Conservation (phyloP, 768 basidiomycete species). For the Boletus sensibilis region DNA sequence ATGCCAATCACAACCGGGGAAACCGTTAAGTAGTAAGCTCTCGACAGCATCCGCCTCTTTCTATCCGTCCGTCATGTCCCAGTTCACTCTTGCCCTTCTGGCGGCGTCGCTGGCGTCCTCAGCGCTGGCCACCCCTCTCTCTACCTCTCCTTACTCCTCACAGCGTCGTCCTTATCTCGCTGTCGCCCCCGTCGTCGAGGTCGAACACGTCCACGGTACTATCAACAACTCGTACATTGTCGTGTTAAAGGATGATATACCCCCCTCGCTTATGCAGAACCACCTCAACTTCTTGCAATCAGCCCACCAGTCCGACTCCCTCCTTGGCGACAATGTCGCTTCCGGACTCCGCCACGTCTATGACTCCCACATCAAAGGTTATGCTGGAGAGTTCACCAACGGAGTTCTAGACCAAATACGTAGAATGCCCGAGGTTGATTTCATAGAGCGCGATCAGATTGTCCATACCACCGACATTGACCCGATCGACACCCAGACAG, state of each 20-base stretch:
- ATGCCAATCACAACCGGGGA: slow-evolving; percentile 17
- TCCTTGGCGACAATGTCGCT: slow-evolving; percentile 43
- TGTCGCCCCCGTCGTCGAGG: slow-evolving; percentile 59
- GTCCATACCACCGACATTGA: slow-evolving; percentile 57
- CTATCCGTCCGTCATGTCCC: slow-evolving; percentile 34
- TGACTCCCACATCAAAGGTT: slow-evolving; percentile 69
- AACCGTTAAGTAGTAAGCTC: slow-evolving; percentile 26
- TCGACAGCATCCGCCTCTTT: slow-evolving; percentile 5
- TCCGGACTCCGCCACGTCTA: slow-evolving; percentile 76
- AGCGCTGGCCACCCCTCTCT: slow-evolving; percentile 43
- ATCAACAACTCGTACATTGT: slow-evolving; percentile 95
- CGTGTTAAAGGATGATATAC: slow-evolving; percentile 73
- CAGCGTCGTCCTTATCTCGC: slow-evolving; percentile 45
- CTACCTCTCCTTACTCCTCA: slow-evolving; percentile 38
- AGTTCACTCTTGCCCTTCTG: slow-evolving; percentile 34
- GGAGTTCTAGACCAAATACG: slow-evolving; percentile 74
- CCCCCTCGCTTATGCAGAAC: slow-evolving; percentile 57
- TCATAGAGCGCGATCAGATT: slow-evolving; percentile 91
- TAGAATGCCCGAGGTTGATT: slow-evolving; percentile 83
- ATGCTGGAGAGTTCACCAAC: slow-evolving; percentile 76
- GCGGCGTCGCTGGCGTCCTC: slow-evolving; percentile 39
- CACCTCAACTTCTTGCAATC: slow-evolving; percentile 77
- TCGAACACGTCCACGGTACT: slow-evolving; percentile 64
- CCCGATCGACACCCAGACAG: slow-evolving; percentile 45
- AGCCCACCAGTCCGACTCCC: slow-evolving; percentile 54